These are phyloP conservation scores for Haematococcus sp. DNA, from an alignment of 139 green algal species.

Conservation along the genomic window DNA sequence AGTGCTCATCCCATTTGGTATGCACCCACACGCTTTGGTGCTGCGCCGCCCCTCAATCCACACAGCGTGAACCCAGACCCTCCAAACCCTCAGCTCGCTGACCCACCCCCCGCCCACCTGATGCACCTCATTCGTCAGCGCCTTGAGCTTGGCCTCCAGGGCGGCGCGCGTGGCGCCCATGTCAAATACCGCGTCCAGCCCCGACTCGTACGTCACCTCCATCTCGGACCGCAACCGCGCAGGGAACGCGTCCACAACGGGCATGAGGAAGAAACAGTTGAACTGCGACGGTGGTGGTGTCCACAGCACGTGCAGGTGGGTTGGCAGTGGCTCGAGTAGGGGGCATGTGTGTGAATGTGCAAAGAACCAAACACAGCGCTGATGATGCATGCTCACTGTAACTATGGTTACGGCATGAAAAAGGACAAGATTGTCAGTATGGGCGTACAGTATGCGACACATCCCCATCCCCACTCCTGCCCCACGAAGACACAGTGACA, in stretches of 20 bases:
- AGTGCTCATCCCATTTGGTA: no score
- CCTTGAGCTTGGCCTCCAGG: conserved; percentile 62
- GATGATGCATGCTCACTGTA: no score
- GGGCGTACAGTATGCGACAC: no score
- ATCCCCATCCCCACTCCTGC: no score
- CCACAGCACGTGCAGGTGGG: background rate
- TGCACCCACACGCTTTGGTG: no score
- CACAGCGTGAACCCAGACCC: background rate
- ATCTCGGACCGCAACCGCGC: conserved; percentile 78
- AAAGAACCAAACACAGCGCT: no score
- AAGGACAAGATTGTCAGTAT: no score
- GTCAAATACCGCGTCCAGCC: conserved; percentile 88
- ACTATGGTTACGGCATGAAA: no score
- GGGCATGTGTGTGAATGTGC: no score
- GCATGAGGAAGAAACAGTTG: conserved; percentile 99
- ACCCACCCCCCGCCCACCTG: conserved; percentile 15
- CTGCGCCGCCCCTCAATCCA: no score
- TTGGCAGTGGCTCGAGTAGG: background rate
- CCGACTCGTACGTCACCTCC: conserved; percentile 75
- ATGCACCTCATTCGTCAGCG: conserved; percentile 47
- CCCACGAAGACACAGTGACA: no score
- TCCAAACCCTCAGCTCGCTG: background rate
- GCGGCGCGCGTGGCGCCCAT: conserved; percentile 62
- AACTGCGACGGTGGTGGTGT: conserved; percentile 47
- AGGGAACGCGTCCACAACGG: conserved; percentile 88